phyloP scores from a whole-genome alignment of 192 early-diverging fungal genomes.

The Backusella luteola region DNA sequence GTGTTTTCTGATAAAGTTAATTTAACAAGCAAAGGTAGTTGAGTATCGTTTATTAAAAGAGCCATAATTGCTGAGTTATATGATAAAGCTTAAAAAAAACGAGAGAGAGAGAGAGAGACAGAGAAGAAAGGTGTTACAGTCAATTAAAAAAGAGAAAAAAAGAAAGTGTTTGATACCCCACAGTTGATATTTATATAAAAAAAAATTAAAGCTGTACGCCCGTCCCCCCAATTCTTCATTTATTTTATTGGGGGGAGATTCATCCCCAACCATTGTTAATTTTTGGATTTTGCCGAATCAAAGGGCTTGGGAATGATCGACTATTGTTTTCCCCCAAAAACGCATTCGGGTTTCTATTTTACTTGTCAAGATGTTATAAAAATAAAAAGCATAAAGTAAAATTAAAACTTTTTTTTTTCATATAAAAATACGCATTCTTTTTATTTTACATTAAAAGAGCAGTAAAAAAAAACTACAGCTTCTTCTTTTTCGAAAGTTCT shows the following conservation, averaged over 20 bases:
- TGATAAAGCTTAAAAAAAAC: background rate
- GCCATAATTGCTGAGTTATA: background rate
- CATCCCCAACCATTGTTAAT: conserved; percentile 4
- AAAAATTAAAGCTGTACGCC: background rate
- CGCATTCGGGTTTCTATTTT: background rate
- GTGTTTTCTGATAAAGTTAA: conserved; percentile 3
- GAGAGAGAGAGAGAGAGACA: background rate
- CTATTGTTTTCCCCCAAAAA: background rate
- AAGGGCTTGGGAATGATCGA: background rate
- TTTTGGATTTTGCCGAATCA: background rate
- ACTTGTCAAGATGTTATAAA: background rate
- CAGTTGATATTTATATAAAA: conserved; percentile 6
- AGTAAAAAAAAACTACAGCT: background rate
- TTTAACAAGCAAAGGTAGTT: conserved; percentile 4
- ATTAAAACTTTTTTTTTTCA: background rate
- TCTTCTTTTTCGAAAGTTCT: conserved; percentile 9
- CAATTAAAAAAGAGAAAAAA: background rate
- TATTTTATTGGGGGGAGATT: background rate
- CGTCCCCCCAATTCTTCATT: background rate
- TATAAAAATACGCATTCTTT: background rate
- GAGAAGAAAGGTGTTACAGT: background rate
- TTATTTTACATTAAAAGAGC: background rate
- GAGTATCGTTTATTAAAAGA: conserved; percentile 8
- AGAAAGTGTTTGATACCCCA: background rate
- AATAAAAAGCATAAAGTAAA: background rate